These are phyloP conservation scores for Cryptococcus sp. DNA, from an alignment of 1,284 basidiomycete species.

Conservation along the genomic window DNA sequence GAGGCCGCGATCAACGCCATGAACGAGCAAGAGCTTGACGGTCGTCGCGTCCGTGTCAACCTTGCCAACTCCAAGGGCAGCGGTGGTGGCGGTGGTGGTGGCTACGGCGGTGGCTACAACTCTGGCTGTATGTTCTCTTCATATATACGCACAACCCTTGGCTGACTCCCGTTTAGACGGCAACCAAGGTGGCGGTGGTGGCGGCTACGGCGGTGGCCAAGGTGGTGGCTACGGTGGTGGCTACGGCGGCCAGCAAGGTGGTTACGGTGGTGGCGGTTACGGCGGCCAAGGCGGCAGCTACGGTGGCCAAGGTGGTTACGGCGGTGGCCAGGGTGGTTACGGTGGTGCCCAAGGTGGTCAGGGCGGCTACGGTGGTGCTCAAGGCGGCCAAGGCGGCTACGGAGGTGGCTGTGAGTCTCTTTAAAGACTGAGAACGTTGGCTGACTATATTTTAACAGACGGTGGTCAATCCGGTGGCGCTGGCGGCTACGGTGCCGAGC, in stretches of 20 bases:
- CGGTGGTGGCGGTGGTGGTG: constrained; percentile 55
- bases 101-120: constrained; percentile 48
- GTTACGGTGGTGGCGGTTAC: constrained; percentile 27
- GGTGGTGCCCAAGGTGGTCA: constrained; percentile 22
- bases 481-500: constrained; percentile 8
- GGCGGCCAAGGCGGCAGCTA: neutral
- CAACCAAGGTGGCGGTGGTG: constrained; percentile 50
- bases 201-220: constrained; percentile 47
- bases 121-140: constrained; percentile 39
- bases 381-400: constrained; percentile 2
- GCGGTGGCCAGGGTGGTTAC: constrained; percentile 35
- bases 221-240: constrained; percentile 34
- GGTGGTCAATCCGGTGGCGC: constrained; percentile 15
- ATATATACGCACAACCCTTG: neutral
- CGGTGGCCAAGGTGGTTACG: constrained; percentile 12
- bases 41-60: constrained; percentile 86
- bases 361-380: constrained; percentile 9
- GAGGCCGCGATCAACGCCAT: constrained; percentile 73
- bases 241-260: constrained; percentile 20
- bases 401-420: neutral
- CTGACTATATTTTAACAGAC: neutral
- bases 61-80: constrained; percentile 82
- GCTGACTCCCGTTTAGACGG: constrained; percentile 40
- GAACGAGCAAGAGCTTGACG: constrained; percentile 93
- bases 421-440: neutral